Percentiles rank a stretch among this genome's conserved stretches.
phyloP scores from a whole-genome alignment of 768 basidiomycete genomes.

The Lentinula aciculospora region DNA sequence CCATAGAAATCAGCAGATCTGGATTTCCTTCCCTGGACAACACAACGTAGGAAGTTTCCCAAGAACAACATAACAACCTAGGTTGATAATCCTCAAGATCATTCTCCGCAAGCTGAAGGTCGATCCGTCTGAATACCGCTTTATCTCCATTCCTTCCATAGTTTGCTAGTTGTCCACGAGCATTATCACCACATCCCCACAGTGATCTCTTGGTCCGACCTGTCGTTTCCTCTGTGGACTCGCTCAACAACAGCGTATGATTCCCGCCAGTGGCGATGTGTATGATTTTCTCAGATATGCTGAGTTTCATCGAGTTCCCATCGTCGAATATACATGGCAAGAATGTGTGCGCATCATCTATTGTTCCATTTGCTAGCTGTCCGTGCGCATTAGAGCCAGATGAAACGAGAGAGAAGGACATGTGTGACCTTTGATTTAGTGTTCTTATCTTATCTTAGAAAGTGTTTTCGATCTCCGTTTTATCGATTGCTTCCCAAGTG shows the following conservation, averaged over 20 bases:
- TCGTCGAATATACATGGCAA: conserved; percentile 29
- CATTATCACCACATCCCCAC: conserved; percentile 75
- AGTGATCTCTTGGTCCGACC: conserved; percentile 29
- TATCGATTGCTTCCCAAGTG: not conserved
- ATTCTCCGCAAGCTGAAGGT: conserved; percentile 29
- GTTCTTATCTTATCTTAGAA: not conserved
- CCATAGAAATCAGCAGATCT: conserved; percentile 72
- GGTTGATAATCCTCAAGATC: conserved; percentile 36
- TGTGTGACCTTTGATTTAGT: not conserved
- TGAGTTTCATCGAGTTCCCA: not conserved
- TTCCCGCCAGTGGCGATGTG: conserved; percentile 70
- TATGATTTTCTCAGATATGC: conserved; percentile 22
- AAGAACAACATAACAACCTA: conserved; percentile 56
- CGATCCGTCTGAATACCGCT: conserved; percentile 42
- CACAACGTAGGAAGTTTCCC: conserved; percentile 82
- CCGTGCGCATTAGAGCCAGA: conserved; percentile 50
- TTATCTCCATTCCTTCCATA: conserved; percentile 12
- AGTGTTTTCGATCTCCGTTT: too few relatives aligned
- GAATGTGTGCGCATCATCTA: conserved; percentile 43
- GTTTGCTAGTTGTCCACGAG: conserved; percentile 66
- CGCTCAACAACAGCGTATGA: conserved; percentile 66
- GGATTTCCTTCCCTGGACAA: conserved; percentile 34
- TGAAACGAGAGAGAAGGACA: conserved; percentile 22
- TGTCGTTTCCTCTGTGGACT: conserved; percentile 15
- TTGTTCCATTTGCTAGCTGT: conserved; percentile 39